phyloP scores from a whole-genome alignment of 257 asterid genomes.

The Solanum chaucha region DNA sequence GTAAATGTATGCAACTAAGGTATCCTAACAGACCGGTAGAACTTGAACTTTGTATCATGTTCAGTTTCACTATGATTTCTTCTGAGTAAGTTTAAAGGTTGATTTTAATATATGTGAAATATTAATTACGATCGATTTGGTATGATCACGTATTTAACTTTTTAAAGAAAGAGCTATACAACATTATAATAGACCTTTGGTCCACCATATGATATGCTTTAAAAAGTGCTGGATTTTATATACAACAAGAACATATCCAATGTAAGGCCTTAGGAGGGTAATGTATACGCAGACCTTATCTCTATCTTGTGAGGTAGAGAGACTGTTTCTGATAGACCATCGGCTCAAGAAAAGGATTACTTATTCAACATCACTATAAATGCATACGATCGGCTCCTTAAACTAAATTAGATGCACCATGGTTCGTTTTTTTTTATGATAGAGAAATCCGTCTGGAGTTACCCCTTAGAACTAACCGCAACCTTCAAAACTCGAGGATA shows the following conservation, averaged over 20 bases:
- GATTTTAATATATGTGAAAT: not conserved
- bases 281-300: accelerated
- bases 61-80: not conserved
- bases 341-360: not conserved
- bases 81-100: not conserved
- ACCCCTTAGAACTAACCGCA: not conserved
- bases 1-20: not conserved
- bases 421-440: not conserved
- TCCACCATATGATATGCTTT: not conserved
- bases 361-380: not conserved
- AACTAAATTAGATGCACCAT: not conserved
- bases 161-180: not conserved
- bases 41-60: not conserved
- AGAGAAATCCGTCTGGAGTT: not conserved
- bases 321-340: accelerated
- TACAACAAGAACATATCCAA: not conserved
- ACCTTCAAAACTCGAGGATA: slow-evolving; percentile 6
- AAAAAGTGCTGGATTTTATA: not conserved
- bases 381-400: no score
- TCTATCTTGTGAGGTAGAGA: not conserved
- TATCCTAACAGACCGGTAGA: not conserved
- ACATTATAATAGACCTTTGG: not conserved
- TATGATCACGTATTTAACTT: not conserved
- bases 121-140: not conserved
- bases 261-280: not conserved